A percentile compares a stretch with the other conserved stretches of the same genome.
phyloP scores from a whole-genome alignment of 2,329 filamentous ascomycete species.

The Xylaria hypoxylon region DNA sequence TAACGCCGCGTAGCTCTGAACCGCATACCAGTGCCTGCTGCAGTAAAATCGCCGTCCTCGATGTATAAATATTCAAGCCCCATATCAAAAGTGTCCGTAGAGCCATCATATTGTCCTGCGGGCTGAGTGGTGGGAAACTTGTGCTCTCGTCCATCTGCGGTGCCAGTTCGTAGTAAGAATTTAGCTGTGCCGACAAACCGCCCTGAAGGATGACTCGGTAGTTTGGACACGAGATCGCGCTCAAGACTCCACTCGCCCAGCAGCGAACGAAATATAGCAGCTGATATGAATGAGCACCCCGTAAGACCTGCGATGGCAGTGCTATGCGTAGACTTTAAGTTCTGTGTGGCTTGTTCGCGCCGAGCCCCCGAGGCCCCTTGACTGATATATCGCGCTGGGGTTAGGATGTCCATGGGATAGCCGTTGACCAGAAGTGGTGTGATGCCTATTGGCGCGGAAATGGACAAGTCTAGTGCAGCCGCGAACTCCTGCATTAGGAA shows the following conservation, averaged over 20 bases:
- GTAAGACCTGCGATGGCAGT: constrained; percentile 57
- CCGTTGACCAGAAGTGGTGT: constrained; percentile 52
- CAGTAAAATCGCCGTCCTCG: constrained; percentile 74
- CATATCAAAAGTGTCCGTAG: constrained; percentile 47
- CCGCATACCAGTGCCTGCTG: constrained; percentile 61
- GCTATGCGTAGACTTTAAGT: constrained; percentile 59
- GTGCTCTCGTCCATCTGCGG: constrained; percentile 59
- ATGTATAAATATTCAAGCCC: constrained; percentile 75
- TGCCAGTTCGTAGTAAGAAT: constrained; percentile 73
- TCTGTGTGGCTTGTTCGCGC: constrained; percentile 56
- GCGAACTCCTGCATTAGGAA: constrained; percentile 80
- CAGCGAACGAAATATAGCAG: constrained; percentile 76
- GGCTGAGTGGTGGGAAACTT: constrained; percentile 20
- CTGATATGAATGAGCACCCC: constrained; percentile 66
- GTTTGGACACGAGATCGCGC: constrained; percentile 64
- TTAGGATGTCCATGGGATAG: constrained; percentile 64
- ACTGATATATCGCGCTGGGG: constrained; percentile 66
- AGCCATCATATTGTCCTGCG: constrained; percentile 23
- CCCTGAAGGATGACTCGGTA: constrained; percentile 71
- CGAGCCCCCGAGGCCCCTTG: constrained; percentile 53
- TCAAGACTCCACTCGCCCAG: constrained; percentile 76
- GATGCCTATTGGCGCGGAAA: constrained; percentile 50
- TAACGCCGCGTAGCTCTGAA: constrained; percentile 75
- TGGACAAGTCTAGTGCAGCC: constrained; percentile 65
- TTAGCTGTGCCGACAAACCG: constrained; percentile 72